Evolutionary conservation across 768 basidiomycete genomes (phyloP).

Genomic region (Myochromella boudieri): DNA sequence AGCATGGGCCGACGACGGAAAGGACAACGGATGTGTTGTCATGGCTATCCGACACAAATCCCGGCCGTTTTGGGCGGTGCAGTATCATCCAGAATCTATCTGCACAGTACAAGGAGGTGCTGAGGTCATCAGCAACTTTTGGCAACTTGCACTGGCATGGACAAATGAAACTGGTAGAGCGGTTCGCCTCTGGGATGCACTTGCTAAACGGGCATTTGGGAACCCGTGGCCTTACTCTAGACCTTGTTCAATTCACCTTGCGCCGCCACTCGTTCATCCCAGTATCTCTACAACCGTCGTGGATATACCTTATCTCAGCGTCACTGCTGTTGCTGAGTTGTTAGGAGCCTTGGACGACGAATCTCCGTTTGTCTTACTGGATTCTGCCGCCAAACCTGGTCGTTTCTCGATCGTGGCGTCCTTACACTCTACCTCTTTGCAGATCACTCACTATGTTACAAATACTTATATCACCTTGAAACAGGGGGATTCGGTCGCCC

Average conservation of each 20-base stretch:
- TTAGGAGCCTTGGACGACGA: conserved; percentile 59
- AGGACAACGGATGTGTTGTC: conserved; percentile 65
- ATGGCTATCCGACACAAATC: conserved; percentile 70
- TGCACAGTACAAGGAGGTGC: conserved; percentile 68
- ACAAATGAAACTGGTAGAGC: conserved; percentile 35
- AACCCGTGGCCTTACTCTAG: conserved; percentile 57
- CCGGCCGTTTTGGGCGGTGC: conserved; percentile 83
- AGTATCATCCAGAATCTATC: conserved; percentile 87
- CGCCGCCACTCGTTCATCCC: conserved; percentile 20
- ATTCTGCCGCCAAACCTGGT: conserved; percentile 77
- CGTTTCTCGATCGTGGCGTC: conserved; percentile 72
- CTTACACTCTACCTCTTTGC: conserved; percentile 50
- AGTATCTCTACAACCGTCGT: conserved; percentile 36
- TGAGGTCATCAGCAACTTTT: conserved; percentile 74
- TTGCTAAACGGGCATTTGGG: conserved; percentile 38
- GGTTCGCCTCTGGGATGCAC: conserved; percentile 40
- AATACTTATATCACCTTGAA: conserved; percentile 48
- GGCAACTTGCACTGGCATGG: conserved; percentile 67
- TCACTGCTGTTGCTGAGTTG: conserved; percentile 55
- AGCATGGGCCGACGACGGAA: conserved; percentile 71
- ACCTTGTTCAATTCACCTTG: conserved; percentile 23
- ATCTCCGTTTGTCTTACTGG: conserved; percentile 68
- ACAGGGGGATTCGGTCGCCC: conserved; percentile 30
- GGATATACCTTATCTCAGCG: conserved; percentile 39
- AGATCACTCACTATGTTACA: conserved; percentile 56